Evolutionary conservation across 2,329 filamentous ascomycete genomes (phyloP), one percentile per base, ranked within the genome.

Genomic region (Juglanconis juglandina): DNA sequence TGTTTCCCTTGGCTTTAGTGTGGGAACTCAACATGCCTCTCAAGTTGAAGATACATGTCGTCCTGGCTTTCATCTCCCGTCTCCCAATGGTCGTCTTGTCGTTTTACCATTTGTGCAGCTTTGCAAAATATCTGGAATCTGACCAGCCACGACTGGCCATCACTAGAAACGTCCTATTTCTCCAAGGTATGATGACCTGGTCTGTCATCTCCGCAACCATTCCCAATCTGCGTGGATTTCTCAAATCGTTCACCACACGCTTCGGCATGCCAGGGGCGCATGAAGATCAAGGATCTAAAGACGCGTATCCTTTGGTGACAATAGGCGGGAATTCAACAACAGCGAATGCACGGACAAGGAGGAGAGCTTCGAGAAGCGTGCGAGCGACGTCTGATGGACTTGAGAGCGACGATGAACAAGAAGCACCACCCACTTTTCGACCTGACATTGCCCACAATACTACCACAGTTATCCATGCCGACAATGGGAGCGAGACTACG

Each of bases 151-250:
- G 2, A 24, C 24, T 24, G 24, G 24, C 1, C 24, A 24, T 24
- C 24, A 24, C 24, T 24, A 24, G 24, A 24, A 24, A 24, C 17
- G 17, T 17, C 17, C 17, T 17, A 17, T 17, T 17, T 17, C 65
- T 61, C 32, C 66, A 66, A 44, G 54, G 50, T 14, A 64, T 64
- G 54, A 52, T 67, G 5, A 41, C 59, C 7, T 63, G 61, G 62
- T 67, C 66, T 7, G 56, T 67, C 46, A 60, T 66, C 5, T 66
- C 65, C 3, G 65, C 66, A 10, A 66, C 64, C 34, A 55, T 67
- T 3, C 66, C 65, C 14, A 67, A 67, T 51, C 42, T 66, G n/a
- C 65, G 63, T 13, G 62, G 61, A 7, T 66, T 67, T 34, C 51
- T 67, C 30, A 64, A 61, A 50, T 64, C 64, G 10, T 64, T 67